Base-by-base conservation (phyloP, 1,139 yeast genomes). In the Kluyveromyces sp. region DNA sequence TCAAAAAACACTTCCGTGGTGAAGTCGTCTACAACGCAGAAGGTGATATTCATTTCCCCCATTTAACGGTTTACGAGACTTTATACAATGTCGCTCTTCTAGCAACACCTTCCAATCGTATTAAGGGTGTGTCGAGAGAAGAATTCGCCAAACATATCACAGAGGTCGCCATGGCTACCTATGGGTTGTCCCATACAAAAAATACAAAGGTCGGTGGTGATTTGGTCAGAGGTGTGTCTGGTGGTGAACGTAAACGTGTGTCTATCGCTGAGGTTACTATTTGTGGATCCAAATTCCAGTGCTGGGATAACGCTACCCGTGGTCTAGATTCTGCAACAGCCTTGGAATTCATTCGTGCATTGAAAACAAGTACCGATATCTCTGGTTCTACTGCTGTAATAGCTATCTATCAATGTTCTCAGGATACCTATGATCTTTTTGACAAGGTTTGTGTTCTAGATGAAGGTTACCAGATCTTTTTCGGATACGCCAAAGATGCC, bases 351-450 rank as follows among this genome's bases (percentile, higher is more conserved):
- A 73, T 81, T 48, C 73, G 79, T 57, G 82, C 90, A 30, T 68
- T 86, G 54, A 80, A 82, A 57, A 75, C 81, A 5, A 71, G 79
- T 29, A 83, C 94, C 3, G 69, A 75, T 35, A 66, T 83, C 45
- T 67, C 78, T 47, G 75, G 75, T 32, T 71, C 78, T 15, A 74
- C 90, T 29, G 79, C 88, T 1, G 68, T 84, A 42, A 83, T 87
- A 52, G 88, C 95, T 29, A 81, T 86, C 49, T 86, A 86, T 65
- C 95, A 86, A 68, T 86, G 90, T 55, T 80, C 88, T 32, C 88
- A 83, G 67, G 84, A 78, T 60, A 84, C 85, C 53, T 86, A 84
- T 60, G 79, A 83, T 48, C 65, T 80, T 49, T 86, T 86, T 58
- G 90, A 85, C 65, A 80, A 82, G 53, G 94, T 83, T 8, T 70